These are phyloP conservation scores for Syncephalastrum racemosum DNA, from an alignment of 371 early-diverging fungal species.

Conservation along the genomic window DNA sequence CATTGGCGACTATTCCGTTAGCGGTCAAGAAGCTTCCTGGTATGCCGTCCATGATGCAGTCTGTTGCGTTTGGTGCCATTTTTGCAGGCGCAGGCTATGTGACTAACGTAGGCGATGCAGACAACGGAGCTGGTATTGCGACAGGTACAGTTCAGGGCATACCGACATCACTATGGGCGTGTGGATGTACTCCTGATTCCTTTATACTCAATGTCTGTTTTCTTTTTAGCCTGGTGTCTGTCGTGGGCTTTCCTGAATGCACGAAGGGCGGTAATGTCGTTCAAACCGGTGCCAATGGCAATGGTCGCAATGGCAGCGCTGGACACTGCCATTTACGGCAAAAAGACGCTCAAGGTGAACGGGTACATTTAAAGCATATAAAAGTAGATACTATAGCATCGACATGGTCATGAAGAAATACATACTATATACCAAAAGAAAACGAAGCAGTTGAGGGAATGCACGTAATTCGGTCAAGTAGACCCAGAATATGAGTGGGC, in stretches of 20 bases:
- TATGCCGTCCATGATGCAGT: conserved; percentile 41
- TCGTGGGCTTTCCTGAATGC: conserved; percentile 49
- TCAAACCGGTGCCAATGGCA: conserved; percentile 37
- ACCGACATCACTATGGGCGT: neutral
- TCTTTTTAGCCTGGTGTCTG: conserved; percentile 45
- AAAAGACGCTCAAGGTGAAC: conserved; percentile 44
- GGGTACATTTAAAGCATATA: conserved; percentile 33
- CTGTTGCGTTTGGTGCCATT: conserved; percentile 39
- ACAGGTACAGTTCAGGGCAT: conserved; percentile 38
- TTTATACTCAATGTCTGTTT: neutral
- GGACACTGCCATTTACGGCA: conserved; percentile 43
- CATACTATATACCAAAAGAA: no score
- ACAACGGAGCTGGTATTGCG: conserved; percentile 53
- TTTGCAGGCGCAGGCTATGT: conserved; percentile 53
- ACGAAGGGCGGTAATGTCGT: conserved; percentile 27
- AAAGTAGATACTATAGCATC: neutral
- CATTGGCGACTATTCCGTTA: conserved; percentile 34
- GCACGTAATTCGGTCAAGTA: no score
- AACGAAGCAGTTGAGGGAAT: no score
- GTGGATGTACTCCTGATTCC: neutral
- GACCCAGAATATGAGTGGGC: no score
- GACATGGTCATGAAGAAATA: no score
- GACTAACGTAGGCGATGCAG: conserved; percentile 42
- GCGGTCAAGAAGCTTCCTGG: conserved; percentile 37
- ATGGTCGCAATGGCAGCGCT: conserved; percentile 30